These are phyloP conservation scores for Puya raimondii DNA, from an alignment of 176 grass and related monocot species.

Conservation along the genomic window DNA sequence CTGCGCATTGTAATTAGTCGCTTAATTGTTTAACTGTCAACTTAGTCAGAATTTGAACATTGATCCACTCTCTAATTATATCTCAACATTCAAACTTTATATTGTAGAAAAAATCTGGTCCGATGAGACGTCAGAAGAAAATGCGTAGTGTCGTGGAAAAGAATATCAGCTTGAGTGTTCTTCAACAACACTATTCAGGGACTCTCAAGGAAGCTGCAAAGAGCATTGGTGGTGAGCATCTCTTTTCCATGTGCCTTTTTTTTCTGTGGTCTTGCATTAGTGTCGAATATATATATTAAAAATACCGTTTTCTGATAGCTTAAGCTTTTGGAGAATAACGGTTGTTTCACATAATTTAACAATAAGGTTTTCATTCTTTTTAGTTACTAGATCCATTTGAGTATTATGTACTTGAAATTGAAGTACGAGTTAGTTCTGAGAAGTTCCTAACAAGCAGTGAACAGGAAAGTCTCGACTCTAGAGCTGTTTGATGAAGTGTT, in stretches of 20 bases:
- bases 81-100: neutral
- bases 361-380: neutral
- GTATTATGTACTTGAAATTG: neutral
- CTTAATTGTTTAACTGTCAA: no score
- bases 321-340: no score
- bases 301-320: no score
- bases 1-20: no score
- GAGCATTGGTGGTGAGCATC: constrained; percentile 48
- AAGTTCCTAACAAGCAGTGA: no score
- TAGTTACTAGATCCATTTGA: neutral
- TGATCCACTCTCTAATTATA: neutral
- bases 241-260: neutral
- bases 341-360: no score
- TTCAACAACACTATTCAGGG: constrained; percentile 51
- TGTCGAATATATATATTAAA: no score
- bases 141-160: constrained; percentile 30
- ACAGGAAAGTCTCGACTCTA: no score
- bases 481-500: no score
- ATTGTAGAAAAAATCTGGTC: constrained; percentile 30
- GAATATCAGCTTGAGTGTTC: constrained; percentile 39
- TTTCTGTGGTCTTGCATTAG: neutral
- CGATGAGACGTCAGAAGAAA: constrained; percentile 17
- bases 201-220: constrained; percentile 78
- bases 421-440: neutral
- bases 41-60: no score